These are phyloP conservation scores for Pseudogymnoascus sp. DNA, from an alignment of 2,329 filamentous ascomycete genomes.

Conservation along the genomic window DNA sequence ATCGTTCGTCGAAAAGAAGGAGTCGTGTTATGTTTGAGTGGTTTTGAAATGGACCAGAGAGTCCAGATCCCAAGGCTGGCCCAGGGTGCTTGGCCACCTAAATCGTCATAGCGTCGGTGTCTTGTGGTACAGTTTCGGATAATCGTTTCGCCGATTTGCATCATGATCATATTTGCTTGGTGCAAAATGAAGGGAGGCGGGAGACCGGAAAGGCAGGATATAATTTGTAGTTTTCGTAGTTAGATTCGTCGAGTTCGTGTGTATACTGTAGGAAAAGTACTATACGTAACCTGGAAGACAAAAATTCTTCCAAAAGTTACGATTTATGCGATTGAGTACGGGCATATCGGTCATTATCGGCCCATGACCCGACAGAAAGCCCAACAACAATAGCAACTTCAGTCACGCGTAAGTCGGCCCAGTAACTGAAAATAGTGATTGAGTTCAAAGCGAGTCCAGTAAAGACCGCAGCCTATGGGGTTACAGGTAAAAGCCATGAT, in stretches of 20 bases:
- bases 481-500: constrained; percentile 7
- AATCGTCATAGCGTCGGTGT: not conserved
- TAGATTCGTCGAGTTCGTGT: not conserved
- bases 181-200: not conserved
- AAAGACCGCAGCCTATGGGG: constrained; percentile 7
- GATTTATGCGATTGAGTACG: not conserved
- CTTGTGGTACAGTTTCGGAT: not conserved
- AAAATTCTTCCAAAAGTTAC: not conserved
- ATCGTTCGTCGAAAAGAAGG: not conserved
- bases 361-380: not conserved
- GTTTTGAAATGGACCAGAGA: not conserved
- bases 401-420: not conserved
- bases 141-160: not conserved
- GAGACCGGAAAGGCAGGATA: not conserved
- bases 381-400: not conserved
- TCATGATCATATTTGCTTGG: not conserved
- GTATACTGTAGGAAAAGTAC: not conserved
- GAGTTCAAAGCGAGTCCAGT: constrained; percentile 7
- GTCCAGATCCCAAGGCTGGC: not conserved
- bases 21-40: constrained; percentile 3
- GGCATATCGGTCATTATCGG: not conserved
- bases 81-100: not conserved
- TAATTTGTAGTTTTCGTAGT: not conserved
- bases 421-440: constrained; percentile 6
- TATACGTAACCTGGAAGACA: not conserved